Evolutionary conservation across 345 rosid species (phyloP).

Genomic region (Erysimum cheiranthoides): DNA sequence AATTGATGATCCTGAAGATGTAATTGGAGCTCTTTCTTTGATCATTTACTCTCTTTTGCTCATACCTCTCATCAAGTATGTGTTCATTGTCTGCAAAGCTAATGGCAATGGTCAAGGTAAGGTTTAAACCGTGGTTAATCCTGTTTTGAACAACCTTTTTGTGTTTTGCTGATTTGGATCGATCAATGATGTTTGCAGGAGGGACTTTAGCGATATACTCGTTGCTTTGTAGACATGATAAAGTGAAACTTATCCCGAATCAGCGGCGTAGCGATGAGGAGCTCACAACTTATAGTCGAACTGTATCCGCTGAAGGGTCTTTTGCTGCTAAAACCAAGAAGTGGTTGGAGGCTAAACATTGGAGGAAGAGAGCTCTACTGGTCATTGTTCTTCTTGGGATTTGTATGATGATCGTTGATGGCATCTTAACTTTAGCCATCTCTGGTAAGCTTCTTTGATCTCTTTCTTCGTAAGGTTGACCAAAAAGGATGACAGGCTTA

Average conservation of each 20-base stretch:
- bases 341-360: conserved; percentile 74
- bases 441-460: conserved; percentile 60
- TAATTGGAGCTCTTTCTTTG: conserved; percentile 73
- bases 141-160: neutral
- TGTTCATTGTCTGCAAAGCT: conserved; percentile 74
- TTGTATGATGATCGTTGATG: conserved; percentile 97
- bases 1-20: conserved; percentile 59
- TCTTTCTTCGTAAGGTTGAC: conserved; percentile 8
- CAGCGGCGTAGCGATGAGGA: conserved; percentile 92
- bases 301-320: conserved; percentile 71
- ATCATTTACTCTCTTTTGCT: conserved; percentile 75
- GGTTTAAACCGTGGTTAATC: neutral
- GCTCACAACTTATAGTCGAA: conserved; percentile 90
- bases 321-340: conserved; percentile 85
- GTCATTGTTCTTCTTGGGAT: conserved; percentile 83
- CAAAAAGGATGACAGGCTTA: neutral
- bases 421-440: conserved; percentile 96
- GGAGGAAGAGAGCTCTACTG: conserved; percentile 71
- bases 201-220: conserved; percentile 97
- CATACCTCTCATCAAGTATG: conserved; percentile 78
- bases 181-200: conserved; percentile 52
- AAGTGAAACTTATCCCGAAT: conserved; percentile 85
- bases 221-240: conserved; percentile 94
- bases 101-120: conserved; percentile 82
- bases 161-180: neutral